Conservation (phyloP, 2,329 filamentous ascomycete genomes). For the Fragosphaeria purpurea region DNA sequence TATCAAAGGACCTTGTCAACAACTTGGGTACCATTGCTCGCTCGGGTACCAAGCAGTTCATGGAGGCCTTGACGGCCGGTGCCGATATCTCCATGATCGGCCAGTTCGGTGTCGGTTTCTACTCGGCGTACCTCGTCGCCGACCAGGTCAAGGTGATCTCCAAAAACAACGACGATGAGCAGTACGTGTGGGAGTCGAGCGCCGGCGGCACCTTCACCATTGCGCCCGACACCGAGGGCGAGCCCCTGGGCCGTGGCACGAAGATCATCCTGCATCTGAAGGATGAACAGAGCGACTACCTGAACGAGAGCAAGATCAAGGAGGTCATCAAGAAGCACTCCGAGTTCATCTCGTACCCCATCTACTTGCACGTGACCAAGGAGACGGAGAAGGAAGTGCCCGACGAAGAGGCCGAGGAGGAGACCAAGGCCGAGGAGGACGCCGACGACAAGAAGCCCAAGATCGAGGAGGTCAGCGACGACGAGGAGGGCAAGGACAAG, state of each 20-base stretch:
- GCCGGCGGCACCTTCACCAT: slow-evolving; percentile 97
- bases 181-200: slow-evolving; percentile 98
- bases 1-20: slow-evolving; percentile 82
- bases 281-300: slow-evolving; percentile 97
- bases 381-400: slow-evolving; percentile 98
- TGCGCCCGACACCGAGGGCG: slow-evolving; percentile 77
- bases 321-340: slow-evolving; percentile 99
- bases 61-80: slow-evolving; percentile 97
- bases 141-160: slow-evolving; percentile 92
- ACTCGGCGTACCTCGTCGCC: slow-evolving; percentile 98
- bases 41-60: slow-evolving; percentile 99
- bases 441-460: slow-evolving; percentile 90
- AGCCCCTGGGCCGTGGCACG: slow-evolving; percentile 85
- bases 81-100: slow-evolving; percentile 99
- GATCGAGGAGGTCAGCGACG: slow-evolving; percentile 84
- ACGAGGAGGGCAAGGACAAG: slow-evolving; percentile 71
- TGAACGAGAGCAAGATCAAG: slow-evolving; percentile 99
- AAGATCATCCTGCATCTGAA: slow-evolving; percentile 98
- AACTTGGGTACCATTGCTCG: slow-evolving; percentile 99
- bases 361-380: slow-evolving; percentile 99
- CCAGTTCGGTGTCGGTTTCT: slow-evolving; percentile 99
- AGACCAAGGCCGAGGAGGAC: slow-evolving; percentile 45
- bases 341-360: slow-evolving; percentile 99
- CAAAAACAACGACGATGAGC: slow-evolving; percentile 99
- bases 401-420: slow-evolving; percentile 74